A percentile compares a stretch with the other conserved stretches of the same genome.
Conservation (phyloP, 139 green algal genomes). For the Microglena sp. region DNA sequence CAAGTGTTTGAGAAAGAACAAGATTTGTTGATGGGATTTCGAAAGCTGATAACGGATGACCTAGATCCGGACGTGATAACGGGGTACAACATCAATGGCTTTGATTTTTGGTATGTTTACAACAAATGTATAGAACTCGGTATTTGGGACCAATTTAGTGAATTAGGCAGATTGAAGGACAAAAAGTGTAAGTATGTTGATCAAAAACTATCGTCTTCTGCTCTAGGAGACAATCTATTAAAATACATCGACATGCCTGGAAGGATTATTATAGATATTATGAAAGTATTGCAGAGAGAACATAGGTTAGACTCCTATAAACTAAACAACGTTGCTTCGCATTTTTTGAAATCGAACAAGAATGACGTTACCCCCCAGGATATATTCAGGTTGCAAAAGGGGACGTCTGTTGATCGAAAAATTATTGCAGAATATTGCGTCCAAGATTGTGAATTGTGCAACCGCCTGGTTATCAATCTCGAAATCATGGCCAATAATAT, state of each 20-base stretch:
- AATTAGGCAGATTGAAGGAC: background rate
- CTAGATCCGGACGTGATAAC: constrained; percentile 15
- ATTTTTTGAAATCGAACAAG: constrained; percentile 11
- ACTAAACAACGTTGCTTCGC: constrained; percentile 12
- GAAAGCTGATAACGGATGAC: background rate
- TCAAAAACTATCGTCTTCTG: constrained; percentile 4
- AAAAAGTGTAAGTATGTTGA: background rate
- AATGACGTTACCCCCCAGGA: constrained; percentile 16
- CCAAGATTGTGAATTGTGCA: constrained; percentile 20
- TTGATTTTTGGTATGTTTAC: constrained; percentile 21
- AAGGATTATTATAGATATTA: constrained; percentile 16
- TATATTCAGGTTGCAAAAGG: constrained; percentile 17
- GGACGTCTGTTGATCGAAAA: background rate
- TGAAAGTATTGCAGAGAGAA: constrained; percentile 23
- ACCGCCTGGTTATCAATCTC: constrained; percentile 6
- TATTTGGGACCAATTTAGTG: background rate
- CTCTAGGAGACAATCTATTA: constrained; percentile 20
- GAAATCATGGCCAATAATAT: constrained; percentile 18
- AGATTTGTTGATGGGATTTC: constrained; percentile 5
- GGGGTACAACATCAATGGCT: constrained; percentile 20
- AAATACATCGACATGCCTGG: constrained; percentile 11
- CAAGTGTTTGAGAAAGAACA: constrained; percentile 3
- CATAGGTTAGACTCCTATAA: constrained; percentile 21
- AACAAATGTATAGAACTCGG: background rate
- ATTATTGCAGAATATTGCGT: constrained; percentile 18